Evolutionary conservation across 2,329 filamentous ascomycete species (phyloP).

Genomic region (Ceratocystis albifundus): DNA sequence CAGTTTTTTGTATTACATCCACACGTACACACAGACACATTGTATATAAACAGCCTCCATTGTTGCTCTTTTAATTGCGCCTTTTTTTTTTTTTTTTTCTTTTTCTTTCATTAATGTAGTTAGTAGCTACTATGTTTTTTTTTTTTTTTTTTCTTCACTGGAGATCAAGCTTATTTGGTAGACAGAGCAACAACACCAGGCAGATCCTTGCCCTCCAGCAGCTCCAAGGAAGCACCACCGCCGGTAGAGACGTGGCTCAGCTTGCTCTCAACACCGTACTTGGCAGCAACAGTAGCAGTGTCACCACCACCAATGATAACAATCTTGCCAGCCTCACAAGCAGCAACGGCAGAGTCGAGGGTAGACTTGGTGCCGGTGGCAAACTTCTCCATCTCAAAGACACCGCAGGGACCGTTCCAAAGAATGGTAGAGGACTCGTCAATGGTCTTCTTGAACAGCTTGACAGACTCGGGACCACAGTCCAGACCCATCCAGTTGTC

Average conservation of each 20-base stretch:
- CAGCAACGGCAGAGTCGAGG: conserved; percentile 75
- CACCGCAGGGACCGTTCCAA: conserved; percentile 95
- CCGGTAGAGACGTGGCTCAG: conserved; percentile 96
- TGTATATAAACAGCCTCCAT: neutral
- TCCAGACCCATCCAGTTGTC: conserved; percentile 98
- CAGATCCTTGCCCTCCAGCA: conserved; percentile 95
- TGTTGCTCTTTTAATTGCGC: neutral
- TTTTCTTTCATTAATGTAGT: conserved; percentile 6
- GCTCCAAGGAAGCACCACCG: conserved; percentile 86
- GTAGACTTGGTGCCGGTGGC: conserved; percentile 84
- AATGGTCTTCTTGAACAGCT: conserved; percentile 82
- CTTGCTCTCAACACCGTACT: conserved; percentile 93
- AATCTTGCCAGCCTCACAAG: conserved; percentile 73
- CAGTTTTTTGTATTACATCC: too few relatives aligned
- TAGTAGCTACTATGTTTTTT: neutral
- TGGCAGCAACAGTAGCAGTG: conserved; percentile 93
- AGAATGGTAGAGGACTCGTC: conserved; percentile 86
- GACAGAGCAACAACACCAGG: conserved; percentile 89
- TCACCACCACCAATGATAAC: conserved; percentile 98
- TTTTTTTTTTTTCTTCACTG: neutral
- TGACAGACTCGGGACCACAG: conserved; percentile 76
- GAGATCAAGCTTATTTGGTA: conserved; percentile 45
- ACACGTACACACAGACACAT: too few relatives aligned
- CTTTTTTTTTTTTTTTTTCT: conserved; percentile 15
- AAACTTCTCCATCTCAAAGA: conserved; percentile 96